phyloP scores from a whole-genome alignment of 2,329 filamentous ascomycete species.

The Colletotrichum tanaceti region DNA sequence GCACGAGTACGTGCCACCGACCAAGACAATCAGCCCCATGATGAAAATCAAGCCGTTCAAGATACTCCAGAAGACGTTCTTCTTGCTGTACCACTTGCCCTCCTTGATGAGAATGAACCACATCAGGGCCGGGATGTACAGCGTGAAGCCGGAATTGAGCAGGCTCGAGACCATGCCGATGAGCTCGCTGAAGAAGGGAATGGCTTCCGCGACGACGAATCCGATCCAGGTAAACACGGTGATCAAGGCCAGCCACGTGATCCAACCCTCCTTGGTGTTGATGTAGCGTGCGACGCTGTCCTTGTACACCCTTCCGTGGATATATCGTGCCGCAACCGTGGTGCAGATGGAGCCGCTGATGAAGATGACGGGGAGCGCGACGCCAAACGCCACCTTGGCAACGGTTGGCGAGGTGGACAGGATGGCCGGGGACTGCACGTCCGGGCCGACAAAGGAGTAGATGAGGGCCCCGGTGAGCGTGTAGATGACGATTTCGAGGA shows the following conservation, averaged over 20 bases:
- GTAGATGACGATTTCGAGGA: constrained; percentile 73
- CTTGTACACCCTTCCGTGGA: constrained; percentile 59
- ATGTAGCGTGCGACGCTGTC: constrained; percentile 58
- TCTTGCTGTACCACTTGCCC: constrained; percentile 35
- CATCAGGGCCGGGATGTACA: constrained; percentile 57
- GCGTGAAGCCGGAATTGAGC: constrained; percentile 58
- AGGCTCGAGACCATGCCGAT: constrained; percentile 65
- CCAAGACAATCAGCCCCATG: too few relatives aligned
- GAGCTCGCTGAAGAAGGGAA: constrained; percentile 78
- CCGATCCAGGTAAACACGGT: constrained; percentile 69
- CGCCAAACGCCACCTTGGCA: constrained; percentile 75
- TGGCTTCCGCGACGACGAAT: constrained; percentile 78
- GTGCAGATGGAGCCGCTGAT: constrained; percentile 79
- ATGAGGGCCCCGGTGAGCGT: constrained; percentile 74
- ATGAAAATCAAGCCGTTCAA: too few relatives aligned
- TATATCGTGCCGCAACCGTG: constrained; percentile 58
- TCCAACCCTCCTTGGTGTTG: constrained; percentile 62
- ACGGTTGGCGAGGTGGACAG: constrained; percentile 69
- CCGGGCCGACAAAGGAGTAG: constrained; percentile 74
- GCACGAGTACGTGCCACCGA: too few relatives aligned
- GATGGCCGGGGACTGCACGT: constrained; percentile 74
- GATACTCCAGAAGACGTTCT: too few relatives aligned
- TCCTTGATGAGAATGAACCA: constrained; percentile 55
- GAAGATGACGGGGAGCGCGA: constrained; percentile 78
- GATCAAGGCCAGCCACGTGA: constrained; percentile 70